A percentile compares a stretch with the other conserved stretches of the same genome.
Evolutionary conservation across 2,329 filamentous ascomycete genomes (phyloP).

Genomic region (Arthrinium phaeospermum): DNA sequence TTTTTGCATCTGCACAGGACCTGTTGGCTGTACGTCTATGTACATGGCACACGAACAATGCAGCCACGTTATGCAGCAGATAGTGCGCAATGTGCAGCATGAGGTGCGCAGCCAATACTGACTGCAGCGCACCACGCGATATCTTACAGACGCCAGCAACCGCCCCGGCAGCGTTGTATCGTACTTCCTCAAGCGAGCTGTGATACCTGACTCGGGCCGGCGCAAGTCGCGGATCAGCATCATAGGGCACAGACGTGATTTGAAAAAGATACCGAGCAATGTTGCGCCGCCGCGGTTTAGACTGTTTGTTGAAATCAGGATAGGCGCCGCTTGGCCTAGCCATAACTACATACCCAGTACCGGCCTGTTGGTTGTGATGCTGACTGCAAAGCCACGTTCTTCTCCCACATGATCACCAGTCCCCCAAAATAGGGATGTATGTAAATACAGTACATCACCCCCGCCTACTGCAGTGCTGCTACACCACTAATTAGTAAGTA

Average conservation of each 20-base stretch:
- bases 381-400: background rate
- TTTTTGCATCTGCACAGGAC: background rate
- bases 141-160: constrained; percentile 8
- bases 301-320: background rate
- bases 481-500: background rate
- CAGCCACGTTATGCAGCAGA: background rate
- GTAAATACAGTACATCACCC: background rate
- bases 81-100: background rate
- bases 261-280: background rate
- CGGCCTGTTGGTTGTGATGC: background rate
- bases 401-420: background rate
- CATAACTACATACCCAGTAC: background rate
- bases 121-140: background rate
- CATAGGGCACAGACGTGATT: background rate
- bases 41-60: background rate
- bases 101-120: background rate
- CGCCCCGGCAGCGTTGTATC: background rate
- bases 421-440: background rate
- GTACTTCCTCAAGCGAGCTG: constrained; percentile 13
- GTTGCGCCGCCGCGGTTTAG: background rate
- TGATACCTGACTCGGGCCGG: constrained; percentile 15
- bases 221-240: background rate
- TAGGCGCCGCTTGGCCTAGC: background rate
- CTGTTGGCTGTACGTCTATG: background rate
- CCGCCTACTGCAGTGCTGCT: background rate